Base-by-base conservation (phyloP, 768 basidiomycete species). In the Xerocomellus dryophilus region DNA sequence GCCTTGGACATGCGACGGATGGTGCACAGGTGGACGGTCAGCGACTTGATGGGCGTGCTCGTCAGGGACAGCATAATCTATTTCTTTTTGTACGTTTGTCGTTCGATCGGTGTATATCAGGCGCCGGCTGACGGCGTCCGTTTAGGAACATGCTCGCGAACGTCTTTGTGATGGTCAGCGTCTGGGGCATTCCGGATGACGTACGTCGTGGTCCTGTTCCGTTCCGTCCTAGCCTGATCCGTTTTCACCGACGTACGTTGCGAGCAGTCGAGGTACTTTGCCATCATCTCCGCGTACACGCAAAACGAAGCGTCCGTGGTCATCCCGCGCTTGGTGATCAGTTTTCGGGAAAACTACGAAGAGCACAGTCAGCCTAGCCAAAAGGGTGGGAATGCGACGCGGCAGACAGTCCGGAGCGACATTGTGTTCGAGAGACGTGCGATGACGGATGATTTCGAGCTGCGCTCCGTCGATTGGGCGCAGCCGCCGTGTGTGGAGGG, bases 291-390 rank as follows among this genome's bases (percentile, higher is more conserved):
- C 3, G 61, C 64, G 4, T 63, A 61, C 43, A 61, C 52, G 9
- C 50, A 56, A 50, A 63, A 66, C 43, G 54, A 56, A 34, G 34
- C 41, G 12, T 51, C 61, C 0, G 56, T 66, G 46, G 51, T 59
- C 41, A 53, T 61, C 7, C 65, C 65, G 18, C 57, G 59, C 6
- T 29, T 61, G 23, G 51, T 64, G 21, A 49, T 66, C 53, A 59
- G 57, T 17, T 64, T 66, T 15, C 53, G 51, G 20, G 53, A 66
- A 47, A 50, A 49, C 21, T 60, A 61, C 35, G 50, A 42, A 5
- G 38, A 54, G 20, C 48, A 49, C 3, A 15, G 41, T 2, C 36
- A 51, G 10, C 47, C 45, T 4, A 53, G 43, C 11, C 43, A 53
- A 9, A 48, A 53, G 3, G 32, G 7, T 4, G 29, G 31, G 32